phyloP scores from a whole-genome alignment of 139 green algal genomes.

The Closterium sp. region DNA sequence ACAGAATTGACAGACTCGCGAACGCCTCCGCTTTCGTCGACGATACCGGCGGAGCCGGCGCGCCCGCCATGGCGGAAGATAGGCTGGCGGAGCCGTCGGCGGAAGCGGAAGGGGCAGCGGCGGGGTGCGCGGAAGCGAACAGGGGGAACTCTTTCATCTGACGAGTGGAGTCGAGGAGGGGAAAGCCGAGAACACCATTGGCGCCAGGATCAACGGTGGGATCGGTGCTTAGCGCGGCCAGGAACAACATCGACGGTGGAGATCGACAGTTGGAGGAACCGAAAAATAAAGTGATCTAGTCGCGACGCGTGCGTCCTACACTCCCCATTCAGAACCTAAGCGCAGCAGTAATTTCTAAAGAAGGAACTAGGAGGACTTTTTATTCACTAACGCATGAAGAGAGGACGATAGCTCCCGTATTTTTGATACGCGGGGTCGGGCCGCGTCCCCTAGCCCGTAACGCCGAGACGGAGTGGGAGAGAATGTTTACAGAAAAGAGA shows the following conservation, averaged over 20 bases:
- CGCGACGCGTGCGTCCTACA: background rate
- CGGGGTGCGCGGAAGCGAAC: background rate
- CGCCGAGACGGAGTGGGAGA: no score
- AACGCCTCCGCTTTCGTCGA: conserved; percentile 27
- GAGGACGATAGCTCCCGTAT: no score
- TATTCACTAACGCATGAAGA: background rate
- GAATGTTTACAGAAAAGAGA: no score
- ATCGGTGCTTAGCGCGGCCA: background rate
- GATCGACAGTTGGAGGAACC: background rate
- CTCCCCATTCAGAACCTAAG: background rate
- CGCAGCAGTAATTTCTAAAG: background rate
- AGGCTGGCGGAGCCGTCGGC: background rate
- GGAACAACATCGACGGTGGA: background rate
- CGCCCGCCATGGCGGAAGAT: background rate
- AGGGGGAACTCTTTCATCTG: background rate
- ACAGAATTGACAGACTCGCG: conserved; percentile 36
- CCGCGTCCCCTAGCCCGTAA: no score
- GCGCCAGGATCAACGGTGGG: background rate
- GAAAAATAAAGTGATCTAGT: background rate
- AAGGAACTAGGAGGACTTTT: background rate
- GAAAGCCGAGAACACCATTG: background rate
- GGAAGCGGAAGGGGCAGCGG: background rate
- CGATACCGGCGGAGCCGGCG: background rate
- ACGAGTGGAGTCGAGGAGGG: background rate
- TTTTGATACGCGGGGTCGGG: no score